Evolutionary conservation across 805 yeast genomes (phyloP), one percentile per base, ranked within the genome.

Genomic region (Candida sakaeoensis): DNA sequence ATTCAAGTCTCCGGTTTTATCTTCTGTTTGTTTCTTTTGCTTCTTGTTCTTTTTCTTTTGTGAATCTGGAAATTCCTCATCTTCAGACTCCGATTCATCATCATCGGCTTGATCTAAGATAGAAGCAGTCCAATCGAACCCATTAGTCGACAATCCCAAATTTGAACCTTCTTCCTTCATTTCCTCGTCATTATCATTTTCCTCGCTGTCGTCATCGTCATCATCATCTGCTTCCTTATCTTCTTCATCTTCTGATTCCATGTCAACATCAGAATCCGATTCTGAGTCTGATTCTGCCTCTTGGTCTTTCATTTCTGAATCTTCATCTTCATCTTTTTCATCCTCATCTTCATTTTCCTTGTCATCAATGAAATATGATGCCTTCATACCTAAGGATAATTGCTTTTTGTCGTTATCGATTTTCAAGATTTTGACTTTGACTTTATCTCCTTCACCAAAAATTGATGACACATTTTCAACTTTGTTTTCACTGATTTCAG

Each of bases 101-200:
- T 65, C 71, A 43, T 77, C 80, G 14, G 83, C 86, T 63, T 86
- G 95, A 51, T 86, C 95, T 46, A 89, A 70, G 49, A 87, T 80
- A 29, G 86, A 81, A 2, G 95, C 95, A 33, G 95, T 83, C 99
- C 99, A 93, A 61, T 93, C 96, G 53, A 93, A 93, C 3, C 95
- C 95, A 51, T 79, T 81, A 28, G 95, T 82, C 14, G 89, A 79
- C 42, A 93, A 72, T 6, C 95, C 95, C 28, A 30, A n/a, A 3
- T 48, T 53, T 3, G 52, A 61, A 3, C 54, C 61, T 14, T 41
- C 49, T 12, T 42, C 41, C 4, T 55, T 61, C 7, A 52, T 51
- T 12, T 55, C 60, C n/a, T 52, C 53, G 1, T 55, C 60, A 43
- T 63, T 68, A n/a, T 50, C 58, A 55, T 58, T 55, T n/a, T 55